These are phyloP conservation scores for Picea glauca DNA, from an alignment of 75 land plant genomes.

Conservation along the genomic window DNA sequence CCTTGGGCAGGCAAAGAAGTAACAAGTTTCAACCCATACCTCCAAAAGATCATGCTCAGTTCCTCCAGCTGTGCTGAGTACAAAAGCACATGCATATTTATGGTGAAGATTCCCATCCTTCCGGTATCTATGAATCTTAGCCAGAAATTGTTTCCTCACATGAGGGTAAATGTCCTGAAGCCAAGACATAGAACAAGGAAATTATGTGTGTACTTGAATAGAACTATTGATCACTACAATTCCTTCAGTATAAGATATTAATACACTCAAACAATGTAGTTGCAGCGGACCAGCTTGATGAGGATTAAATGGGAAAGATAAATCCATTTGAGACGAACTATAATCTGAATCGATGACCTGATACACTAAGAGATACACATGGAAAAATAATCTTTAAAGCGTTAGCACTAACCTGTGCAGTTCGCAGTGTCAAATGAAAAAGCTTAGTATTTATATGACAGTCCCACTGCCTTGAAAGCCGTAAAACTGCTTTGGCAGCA, in stretches of 20 bases:
- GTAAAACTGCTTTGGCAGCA: slow-evolving; percentile 79
- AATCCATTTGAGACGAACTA: background rate
- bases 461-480: slow-evolving; percentile 81
- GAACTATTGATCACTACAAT: background rate
- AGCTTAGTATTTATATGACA: slow-evolving; percentile 55
- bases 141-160: slow-evolving; percentile 61
- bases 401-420: slow-evolving; percentile 53
- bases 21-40: slow-evolving; percentile 23
- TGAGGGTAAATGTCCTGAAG: slow-evolving; percentile 49
- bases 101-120: slow-evolving; percentile 66
- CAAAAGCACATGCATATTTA: slow-evolving; percentile 87
- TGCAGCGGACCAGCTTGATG: background rate
- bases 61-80: slow-evolving; percentile 30
- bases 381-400: background rate
- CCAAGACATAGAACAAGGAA: background rate
- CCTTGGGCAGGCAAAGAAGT: background rate
- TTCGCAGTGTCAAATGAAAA: slow-evolving; percentile 58
- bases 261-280: background rate
- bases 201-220: background rate
- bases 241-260: background rate
- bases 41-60: slow-evolving; percentile 47
- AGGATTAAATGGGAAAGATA: background rate
- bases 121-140: slow-evolving; percentile 70
- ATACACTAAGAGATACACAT: background rate
- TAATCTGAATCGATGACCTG: background rate